These are phyloP conservation scores for Mycena filopes DNA, from an alignment of 768 basidiomycete genomes.

Conservation along the genomic window DNA sequence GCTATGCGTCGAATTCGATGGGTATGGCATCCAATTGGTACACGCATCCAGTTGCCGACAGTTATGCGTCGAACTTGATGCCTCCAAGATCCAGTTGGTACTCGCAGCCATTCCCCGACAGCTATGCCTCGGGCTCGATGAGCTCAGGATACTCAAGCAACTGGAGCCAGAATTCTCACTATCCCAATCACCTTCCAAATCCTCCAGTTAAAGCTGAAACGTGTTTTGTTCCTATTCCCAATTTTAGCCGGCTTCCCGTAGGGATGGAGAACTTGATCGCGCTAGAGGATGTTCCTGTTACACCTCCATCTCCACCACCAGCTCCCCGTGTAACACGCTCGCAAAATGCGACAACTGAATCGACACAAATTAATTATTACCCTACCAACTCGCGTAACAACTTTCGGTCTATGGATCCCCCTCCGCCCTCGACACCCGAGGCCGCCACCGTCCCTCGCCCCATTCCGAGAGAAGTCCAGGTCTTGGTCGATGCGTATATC, in stretches of 20 bases:
- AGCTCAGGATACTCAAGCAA: too few relatives aligned
- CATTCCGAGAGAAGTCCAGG: slow-evolving; percentile 56
- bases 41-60: too few relatives aligned
- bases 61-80: too few relatives aligned
- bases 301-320: neutral
- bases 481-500: slow-evolving; percentile 52
- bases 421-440: neutral
- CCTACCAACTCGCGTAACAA: neutral
- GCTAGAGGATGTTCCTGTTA: slow-evolving; percentile 1
- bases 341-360: neutral
- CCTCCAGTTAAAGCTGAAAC: neutral
- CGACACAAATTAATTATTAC: neutral
- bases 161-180: too few relatives aligned
- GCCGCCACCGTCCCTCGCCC: slow-evolving; percentile 30
- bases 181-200: neutral
- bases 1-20: too few relatives aligned
- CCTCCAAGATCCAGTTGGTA: too few relatives aligned
- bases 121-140: too few relatives aligned
- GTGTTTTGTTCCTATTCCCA: neutral
- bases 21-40: too few relatives aligned
- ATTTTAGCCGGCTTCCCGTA: neutral
- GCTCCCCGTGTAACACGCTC: neutral
- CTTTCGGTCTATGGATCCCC: neutral
- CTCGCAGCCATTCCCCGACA: neutral
- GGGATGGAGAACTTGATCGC: neutral